Evolutionary conservation across 2,329 filamentous ascomycete species (phyloP).

Genomic region (Fusarium sp.): DNA sequence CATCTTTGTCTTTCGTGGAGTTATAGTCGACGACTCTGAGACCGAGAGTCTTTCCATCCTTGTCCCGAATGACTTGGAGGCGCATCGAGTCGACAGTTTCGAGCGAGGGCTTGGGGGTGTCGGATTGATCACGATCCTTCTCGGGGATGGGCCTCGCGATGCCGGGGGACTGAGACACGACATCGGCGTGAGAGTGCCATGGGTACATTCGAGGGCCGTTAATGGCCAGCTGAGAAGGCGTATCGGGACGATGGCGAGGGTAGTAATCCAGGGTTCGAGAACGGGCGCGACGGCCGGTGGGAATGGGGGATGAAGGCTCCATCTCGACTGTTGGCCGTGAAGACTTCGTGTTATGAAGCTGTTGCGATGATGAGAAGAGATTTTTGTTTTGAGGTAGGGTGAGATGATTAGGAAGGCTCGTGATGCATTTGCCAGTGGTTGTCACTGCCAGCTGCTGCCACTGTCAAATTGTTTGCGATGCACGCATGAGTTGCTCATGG

Average conservation of each 20-base stretch:
- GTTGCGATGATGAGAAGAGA: neutral
- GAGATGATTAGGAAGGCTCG: neutral
- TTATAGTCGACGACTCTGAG: conserved; percentile 11
- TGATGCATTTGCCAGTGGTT: neutral
- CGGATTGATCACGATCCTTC: too few relatives aligned
- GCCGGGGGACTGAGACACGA: neutral
- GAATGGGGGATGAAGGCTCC: neutral
- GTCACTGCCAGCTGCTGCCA: neutral
- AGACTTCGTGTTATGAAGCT: neutral
- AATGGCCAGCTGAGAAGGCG: neutral
- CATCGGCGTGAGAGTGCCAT: neutral
- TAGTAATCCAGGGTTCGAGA: conserved; percentile 1
- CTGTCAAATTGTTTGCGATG: neutral
- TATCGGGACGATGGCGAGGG: neutral
- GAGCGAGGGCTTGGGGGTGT: neutral
- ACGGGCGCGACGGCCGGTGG: neutral
- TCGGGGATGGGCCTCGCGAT: too few relatives aligned
- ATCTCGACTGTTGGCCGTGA: neutral
- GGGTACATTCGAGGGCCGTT: neutral
- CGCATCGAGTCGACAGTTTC: conserved; percentile 22
- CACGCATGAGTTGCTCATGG: too few relatives aligned
- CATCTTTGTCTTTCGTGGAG: neutral
- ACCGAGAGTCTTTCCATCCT: conserved; percentile 1
- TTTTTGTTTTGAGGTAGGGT: neutral
- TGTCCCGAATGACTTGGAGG: conserved; percentile 17